Evolutionary conservation across 106 monocot species (phyloP), one percentile per base, ranked within the genome.

Genomic region (Dioscorea alata): DNA sequence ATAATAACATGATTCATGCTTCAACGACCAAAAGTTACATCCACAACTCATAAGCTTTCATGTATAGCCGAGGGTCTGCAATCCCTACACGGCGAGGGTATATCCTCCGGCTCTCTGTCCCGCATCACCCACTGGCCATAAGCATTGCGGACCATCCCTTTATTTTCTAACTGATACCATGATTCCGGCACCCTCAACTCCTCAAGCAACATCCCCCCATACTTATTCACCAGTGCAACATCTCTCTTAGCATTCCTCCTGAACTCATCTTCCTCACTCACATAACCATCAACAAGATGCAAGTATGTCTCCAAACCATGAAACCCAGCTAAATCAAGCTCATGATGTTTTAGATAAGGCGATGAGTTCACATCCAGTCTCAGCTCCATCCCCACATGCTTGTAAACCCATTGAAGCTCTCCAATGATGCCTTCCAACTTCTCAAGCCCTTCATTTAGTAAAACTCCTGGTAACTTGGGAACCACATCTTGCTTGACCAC

Each of bases 291-390:
- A 16, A 88, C 79, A 42, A 85, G 63, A 69, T 92, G 92, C 60
- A 88, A 49, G 76, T 92, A 92, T 0, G 79, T 80, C 78, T 92
- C 92, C 35, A 92, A 59, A 59, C 70, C 71, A 65, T 92, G 92
- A 51, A 80, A 78, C 19, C 85, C 85, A 12, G 66, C 67, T 20
- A 80, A n/a, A 49, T 85, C 73, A 23, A 77, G 7, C 4, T 69
- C 64, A 0, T 17, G 14, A 17, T 52, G 72, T 66, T 80, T 88
- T 72, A 91, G 60, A 33, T 80, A 88, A n/a, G 85, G 85, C 18
- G 91, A 91, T 33, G 63, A 19, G 13, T 12, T 34, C 2, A 68
- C 69, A 33, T 88, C 72, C 14, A 91, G 66, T 25, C 35, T 75
- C 35, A 91, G 62, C 61, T 85, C 82, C 15, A 77, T 23, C 0